Base-by-base conservation (phyloP, 2,329 filamentous ascomycete genomes). In the Parascedosporium putredinis region DNA sequence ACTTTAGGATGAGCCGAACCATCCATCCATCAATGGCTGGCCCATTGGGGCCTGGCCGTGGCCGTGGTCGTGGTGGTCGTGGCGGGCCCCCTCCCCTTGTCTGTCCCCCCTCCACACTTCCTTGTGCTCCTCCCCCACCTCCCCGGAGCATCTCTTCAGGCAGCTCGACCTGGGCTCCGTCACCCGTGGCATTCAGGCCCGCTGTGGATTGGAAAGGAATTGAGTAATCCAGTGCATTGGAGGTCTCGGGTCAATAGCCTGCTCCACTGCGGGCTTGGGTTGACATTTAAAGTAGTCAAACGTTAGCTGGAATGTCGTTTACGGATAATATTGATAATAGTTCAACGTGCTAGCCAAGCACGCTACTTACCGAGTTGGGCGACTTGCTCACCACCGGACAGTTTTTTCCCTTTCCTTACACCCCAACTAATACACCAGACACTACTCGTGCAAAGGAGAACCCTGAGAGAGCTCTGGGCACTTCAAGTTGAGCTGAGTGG, bases 231-330 rank as follows among this genome's bases (percentile, higher is more conserved):
- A 12, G 20, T 20, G 38, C 23, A 20, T 20, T 16, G 23, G 38
- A 24, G 10, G 16, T 20, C 20, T 42, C 20, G 16, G 16, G 20
- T 42, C 38, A 42, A 42, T 42, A 42, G 38, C 38, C 38, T 20
- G 38, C 38, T 42, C 38, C 38, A 42, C 16, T 42, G 20, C 38
- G 38, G 12, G 7, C 27, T 31, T 31, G 6, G 7, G 6, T 31
- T 12, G 7, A 31, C 27, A 31, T 31, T 31, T 31, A 31, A 12
- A 6, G 38, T 22, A 20, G 38, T 20, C 38, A 20, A 20, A 20
- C 38, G 38, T 42, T 42, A 42, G 38, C 38, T 42, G 38, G 38
- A 42, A 42, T 20, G 23, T 20, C 38, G 12, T 42, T 42, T 42
- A 20, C 16, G 38, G 38, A 42, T 20, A 42, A 20, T 20, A 20